A percentile compares a stretch with the other conserved stretches of the same genome.
Evolutionary conservation across 768 basidiomycete genomes (phyloP).

Genomic region (Panaeolus papilionaceus): DNA sequence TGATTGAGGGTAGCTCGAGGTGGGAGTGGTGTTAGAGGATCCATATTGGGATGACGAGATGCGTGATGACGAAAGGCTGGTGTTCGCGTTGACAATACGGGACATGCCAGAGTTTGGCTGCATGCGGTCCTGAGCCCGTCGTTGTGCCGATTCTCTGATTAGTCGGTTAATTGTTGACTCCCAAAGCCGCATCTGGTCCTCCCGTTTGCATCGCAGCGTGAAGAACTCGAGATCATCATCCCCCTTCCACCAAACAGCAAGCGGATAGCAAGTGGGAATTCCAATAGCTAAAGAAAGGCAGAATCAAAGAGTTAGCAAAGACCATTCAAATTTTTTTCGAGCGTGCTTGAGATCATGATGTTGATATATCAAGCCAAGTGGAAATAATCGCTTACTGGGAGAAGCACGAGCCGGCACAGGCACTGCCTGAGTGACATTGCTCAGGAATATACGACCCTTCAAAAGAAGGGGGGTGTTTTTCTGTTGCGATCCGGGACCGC

Average conservation of each 20-base stretch:
- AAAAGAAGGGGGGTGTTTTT: conserved; percentile 85
- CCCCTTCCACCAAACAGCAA: conserved; percentile 94
- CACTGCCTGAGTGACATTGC: conserved; percentile 89
- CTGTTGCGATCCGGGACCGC: conserved; percentile 61
- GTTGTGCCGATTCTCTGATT: conserved; percentile 76
- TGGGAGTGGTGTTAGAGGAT: conserved; percentile 35
- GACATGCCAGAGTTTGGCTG: conserved; percentile 43
- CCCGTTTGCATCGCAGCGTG: conserved; percentile 89
- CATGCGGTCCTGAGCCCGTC: conserved; percentile 68
- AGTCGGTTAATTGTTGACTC: conserved; percentile 88
- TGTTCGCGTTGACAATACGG: conserved; percentile 59
- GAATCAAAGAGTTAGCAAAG: conserved; percentile 13
- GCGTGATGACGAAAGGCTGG: conserved; percentile 43
- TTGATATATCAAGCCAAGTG: conserved; percentile 13
- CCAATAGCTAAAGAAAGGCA: conserved; percentile 45
- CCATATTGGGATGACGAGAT: conserved; percentile 41
- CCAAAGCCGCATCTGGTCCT: conserved; percentile 95
- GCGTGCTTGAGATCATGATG: conserved; percentile 13
- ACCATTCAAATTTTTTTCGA: conserved; percentile 16
- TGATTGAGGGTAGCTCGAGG: conserved; percentile 38
- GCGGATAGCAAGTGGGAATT: conserved; percentile 68
- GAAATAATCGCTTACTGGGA: conserved; percentile 54
- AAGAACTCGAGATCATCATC: conserved; percentile 95
- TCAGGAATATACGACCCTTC: conserved; percentile 96
- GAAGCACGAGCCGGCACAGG: conserved; percentile 63